phyloP scores from a whole-genome alignment of 106 monocot species.

The Posidonia australis region DNA sequence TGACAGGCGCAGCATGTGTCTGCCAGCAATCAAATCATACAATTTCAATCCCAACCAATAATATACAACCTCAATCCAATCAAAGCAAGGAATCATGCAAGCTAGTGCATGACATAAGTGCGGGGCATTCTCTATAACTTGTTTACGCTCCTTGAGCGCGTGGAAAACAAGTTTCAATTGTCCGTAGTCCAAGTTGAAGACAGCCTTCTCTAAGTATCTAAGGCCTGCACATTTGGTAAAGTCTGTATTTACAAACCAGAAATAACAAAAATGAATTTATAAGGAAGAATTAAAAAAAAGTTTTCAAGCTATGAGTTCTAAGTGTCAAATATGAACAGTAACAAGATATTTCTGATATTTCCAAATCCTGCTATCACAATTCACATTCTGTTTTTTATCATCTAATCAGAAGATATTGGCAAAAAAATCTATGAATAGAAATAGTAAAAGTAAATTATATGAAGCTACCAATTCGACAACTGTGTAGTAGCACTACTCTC shows the following conservation, averaged over 20 bases:
- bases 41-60: conserved; percentile 85
- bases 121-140: conserved; percentile 93
- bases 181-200: conserved; percentile 94
- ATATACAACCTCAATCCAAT: conserved; percentile 84
- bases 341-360: too few relatives aligned
- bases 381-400: too few relatives aligned
- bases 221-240: conserved; percentile 46
- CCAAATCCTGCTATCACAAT: too few relatives aligned
- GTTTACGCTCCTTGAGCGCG: conserved; percentile 87
- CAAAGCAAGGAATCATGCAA: conserved; percentile 99
- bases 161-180: conserved; percentile 98
- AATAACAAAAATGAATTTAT: too few relatives aligned
- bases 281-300: too few relatives aligned
- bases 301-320: too few relatives aligned
- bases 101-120: conserved; percentile 86
- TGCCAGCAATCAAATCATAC: conserved; percentile 89
- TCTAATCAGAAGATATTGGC: too few relatives aligned
- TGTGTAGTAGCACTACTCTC: too few relatives aligned
- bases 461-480: too few relatives aligned
- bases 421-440: too few relatives aligned
- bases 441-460: too few relatives aligned
- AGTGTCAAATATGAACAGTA: too few relatives aligned
- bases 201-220: conserved; percentile 91
- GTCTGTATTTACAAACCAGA: not conserved
- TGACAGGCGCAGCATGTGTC: conserved; percentile 83